Evolutionary conservation across 352 stramenopile genomes (phyloP).

Genomic region (Phytophthora rubi): DNA sequence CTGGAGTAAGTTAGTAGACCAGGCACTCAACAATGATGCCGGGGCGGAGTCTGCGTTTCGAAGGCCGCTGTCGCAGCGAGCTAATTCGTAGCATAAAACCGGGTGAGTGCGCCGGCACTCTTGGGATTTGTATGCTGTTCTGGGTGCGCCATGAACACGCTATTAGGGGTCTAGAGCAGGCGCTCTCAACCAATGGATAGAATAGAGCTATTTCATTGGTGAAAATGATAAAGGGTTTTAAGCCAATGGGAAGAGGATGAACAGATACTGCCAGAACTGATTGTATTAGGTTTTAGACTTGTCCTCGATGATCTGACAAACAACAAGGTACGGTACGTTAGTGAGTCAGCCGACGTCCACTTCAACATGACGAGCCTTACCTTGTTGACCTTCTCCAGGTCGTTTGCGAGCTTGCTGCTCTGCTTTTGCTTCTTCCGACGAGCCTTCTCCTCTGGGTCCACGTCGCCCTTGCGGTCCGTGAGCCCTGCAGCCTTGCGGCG

Average conservation of each 20-base stretch:
- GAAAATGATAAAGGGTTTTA: constrained; percentile 6
- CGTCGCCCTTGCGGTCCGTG: constrained; percentile 29
- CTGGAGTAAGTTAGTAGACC: constrained; percentile 68
- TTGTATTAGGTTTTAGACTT: constrained; percentile 22
- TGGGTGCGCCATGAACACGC: background rate
- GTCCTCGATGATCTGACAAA: constrained; percentile 43
- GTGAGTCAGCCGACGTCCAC: background rate
- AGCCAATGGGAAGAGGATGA: constrained; percentile 13
- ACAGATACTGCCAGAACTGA: constrained; percentile 11
- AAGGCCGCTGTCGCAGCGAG: background rate
- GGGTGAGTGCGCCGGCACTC: background rate
- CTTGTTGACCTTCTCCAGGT: constrained; percentile 81
- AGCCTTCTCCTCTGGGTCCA: constrained; percentile 37
- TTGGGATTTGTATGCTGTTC: constrained; percentile 21
- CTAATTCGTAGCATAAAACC: constrained; percentile 33
- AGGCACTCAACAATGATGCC: constrained; percentile 75
- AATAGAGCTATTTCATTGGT: constrained; percentile 16
- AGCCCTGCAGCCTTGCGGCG: constrained; percentile 39
- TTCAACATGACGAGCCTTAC: constrained; percentile 31
- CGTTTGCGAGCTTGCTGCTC: constrained; percentile 68
- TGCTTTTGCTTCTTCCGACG: constrained; percentile 73
- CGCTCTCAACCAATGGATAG: constrained; percentile 40
- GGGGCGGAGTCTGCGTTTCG: constrained; percentile 9
- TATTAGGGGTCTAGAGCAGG: constrained; percentile 24
- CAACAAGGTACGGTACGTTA: constrained; percentile 6